phyloP scores from a whole-genome alignment of 2,329 filamentous ascomycete species.

The Phialemonium atrogriseum region DNA sequence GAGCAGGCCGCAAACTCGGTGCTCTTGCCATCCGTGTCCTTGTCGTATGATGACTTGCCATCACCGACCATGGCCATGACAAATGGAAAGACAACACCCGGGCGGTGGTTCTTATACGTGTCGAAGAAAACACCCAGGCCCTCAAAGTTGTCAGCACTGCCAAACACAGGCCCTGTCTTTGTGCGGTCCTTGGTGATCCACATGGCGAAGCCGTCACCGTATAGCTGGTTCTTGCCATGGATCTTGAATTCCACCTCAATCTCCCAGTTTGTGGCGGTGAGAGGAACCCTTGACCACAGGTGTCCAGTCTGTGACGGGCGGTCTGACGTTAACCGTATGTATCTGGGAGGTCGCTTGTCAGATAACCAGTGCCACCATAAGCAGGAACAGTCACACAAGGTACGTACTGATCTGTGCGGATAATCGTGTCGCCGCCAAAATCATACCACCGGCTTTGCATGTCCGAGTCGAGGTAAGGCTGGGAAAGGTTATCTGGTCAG shows the following conservation, averaged over 20 bases:
- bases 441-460: constrained; percentile 99
- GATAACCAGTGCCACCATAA: constrained; percentile 2
- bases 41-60: constrained; percentile 81
- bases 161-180: constrained; percentile 75
- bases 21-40: constrained; percentile 87
- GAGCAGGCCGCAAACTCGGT: constrained; percentile 93
- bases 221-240: constrained; percentile 78
- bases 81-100: constrained; percentile 91
- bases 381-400: not conserved
- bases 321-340: constrained; percentile 87
- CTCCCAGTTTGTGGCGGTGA: constrained; percentile 99
- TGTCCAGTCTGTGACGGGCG: constrained; percentile 84
- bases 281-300: constrained; percentile 86
- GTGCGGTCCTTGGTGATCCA: constrained; percentile 95
- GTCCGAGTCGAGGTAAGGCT: constrained; percentile 97
- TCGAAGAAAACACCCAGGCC: constrained; percentile 94
- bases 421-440: constrained; percentile 91
- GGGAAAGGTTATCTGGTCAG: constrained; percentile 5
- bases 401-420: constrained; percentile 61
- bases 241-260: constrained; percentile 95
- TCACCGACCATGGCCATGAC: constrained; percentile 98
- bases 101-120: constrained; percentile 99
- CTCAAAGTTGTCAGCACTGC: constrained; percentile 80
- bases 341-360: constrained; percentile 42
- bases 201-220: constrained; percentile 94